Base-by-base conservation (phyloP, 768 basidiomycete genomes). In the Mycena maculata region DNA sequence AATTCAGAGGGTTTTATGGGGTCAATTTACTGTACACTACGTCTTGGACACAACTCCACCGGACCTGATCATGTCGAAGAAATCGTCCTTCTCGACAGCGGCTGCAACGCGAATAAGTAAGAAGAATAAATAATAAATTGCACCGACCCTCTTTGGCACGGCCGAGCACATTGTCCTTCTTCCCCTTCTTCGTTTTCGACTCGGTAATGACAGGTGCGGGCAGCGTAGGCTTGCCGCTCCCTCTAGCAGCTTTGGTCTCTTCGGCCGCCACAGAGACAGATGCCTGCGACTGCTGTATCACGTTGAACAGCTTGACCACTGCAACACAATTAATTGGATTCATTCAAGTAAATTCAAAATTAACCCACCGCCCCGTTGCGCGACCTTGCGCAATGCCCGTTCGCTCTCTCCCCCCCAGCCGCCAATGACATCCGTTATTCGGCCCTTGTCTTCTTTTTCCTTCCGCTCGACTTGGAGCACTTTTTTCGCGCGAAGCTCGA, bases 391-490 rank as follows among this genome's bases (percentile, higher is more conserved):
- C 73, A 89, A 82, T 65, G 85, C 90, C 77, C 87, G 87, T 81
- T 90, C 94, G 78, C 87, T 88, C 77, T 93, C 92, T 15, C 86
- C 91, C 31, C 92, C 96, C 96, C 95, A 98, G 44, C 94, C 95
- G 63, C 90, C 93, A 75, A 92, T 94, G 18, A 89, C 87, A 76
- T 92, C 90, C 42, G 80, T 85, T 69, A 92, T 84, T 62, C 88
- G 81, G 15, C 87, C 87, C 68, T 82, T 88, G 69, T 92, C 92
- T 69, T 92, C 91, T 69, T 85, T 91, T 67, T 90, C 91, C 75
- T 89, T 92, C 77, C 84, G 88, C 73, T 92, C 93, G 27, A 87
- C 80, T 56, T 87, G 89, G 31, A 95, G 84, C 18, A 88, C 84
- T 71, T 89, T 92, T 75, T 87, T 90, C 2, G 92, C 93, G 73